Conservation (phyloP, 2,329 filamentous ascomycete genomes). For the Cladophialophora immunda region DNA sequence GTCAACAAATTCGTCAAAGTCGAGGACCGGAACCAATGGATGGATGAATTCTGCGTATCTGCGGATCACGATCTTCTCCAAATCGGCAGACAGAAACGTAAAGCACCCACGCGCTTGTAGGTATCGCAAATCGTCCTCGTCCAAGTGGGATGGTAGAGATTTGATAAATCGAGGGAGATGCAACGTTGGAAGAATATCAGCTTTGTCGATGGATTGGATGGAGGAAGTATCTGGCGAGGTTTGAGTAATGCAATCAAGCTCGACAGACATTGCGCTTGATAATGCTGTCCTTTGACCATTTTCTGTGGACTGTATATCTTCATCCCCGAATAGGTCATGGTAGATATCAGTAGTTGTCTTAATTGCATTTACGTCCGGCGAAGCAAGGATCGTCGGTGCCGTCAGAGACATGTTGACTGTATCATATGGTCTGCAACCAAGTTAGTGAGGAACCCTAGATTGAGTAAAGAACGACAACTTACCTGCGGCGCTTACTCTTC, state of each 20-base stretch:
- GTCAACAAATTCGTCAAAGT: conserved; percentile 17
- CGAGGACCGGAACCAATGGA: conserved; percentile 18
- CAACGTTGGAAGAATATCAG: background rate
- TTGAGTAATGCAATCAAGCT: background rate
- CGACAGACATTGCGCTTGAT: background rate
- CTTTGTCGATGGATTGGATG: background rate
- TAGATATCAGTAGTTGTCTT: background rate
- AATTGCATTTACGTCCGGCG: background rate
- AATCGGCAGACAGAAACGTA: background rate
- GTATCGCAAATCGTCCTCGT: conserved; percentile 18
- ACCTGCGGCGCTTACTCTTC: conserved; percentile 17
- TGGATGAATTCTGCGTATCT: conserved; percentile 23
- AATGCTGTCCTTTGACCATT: background rate
- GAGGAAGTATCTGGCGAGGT: background rate
- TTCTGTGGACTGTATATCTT: background rate
- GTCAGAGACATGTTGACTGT: background rate
- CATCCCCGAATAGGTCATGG: background rate
- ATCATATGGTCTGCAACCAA: background rate
- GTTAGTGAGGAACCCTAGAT: background rate
- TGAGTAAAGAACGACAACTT: background rate
- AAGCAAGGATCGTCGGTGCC: background rate
- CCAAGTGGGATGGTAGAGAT: conserved; percentile 8
- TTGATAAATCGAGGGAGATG: conserved; percentile 25
- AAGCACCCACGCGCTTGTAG: conserved; percentile 14
- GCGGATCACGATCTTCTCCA: conserved; percentile 17